Evolutionary conservation across 139 green algal genomes (phyloP).

Genomic region (Haematococcus sp.): DNA sequence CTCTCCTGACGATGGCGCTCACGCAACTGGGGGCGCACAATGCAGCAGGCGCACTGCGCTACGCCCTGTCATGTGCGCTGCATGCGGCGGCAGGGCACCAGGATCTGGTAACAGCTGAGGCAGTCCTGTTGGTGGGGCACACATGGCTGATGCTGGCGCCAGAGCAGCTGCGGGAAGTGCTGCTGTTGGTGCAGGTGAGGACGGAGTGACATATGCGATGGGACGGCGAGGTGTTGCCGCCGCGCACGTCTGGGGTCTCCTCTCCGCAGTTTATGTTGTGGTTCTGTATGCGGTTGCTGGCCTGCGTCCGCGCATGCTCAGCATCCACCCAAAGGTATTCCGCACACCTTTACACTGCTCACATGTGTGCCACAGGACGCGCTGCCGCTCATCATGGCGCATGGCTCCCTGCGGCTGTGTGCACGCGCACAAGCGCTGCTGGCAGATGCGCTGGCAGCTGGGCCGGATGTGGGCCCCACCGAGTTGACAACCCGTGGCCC

Average conservation of each 20-base stretch:
- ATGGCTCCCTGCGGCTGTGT: slow-evolving; percentile 32
- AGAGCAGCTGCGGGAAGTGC: slow-evolving; percentile 20
- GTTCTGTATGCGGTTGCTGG: too few species aligned
- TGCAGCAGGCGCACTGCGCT: slow-evolving; percentile 40
- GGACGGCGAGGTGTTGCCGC: too few species aligned
- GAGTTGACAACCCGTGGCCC: neutral
- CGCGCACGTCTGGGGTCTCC: too few species aligned
- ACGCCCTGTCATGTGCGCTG: slow-evolving; percentile 33
- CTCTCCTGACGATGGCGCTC: slow-evolving; percentile 52
- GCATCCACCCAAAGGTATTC: too few species aligned
- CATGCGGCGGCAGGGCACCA: slow-evolving; percentile 30
- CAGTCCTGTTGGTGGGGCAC: slow-evolving; percentile 31
- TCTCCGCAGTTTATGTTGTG: too few species aligned
- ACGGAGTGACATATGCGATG: too few species aligned
- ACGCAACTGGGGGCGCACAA: slow-evolving; percentile 36
- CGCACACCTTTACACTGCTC: neutral
- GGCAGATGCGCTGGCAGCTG: slow-evolving; percentile 29
- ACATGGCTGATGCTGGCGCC: slow-evolving; percentile 24
- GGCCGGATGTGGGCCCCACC: neutral
- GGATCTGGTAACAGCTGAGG: slow-evolving; percentile 48
- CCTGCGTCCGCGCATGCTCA: too few species aligned
- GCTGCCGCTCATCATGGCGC: slow-evolving; percentile 45
- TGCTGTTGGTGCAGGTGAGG: slow-evolving; percentile 33
- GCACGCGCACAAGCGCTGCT: slow-evolving; percentile 36
- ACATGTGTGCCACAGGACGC: slow-evolving; percentile 6